Percentiles rank a stretch among this genome's conserved stretches.
These are phyloP conservation scores for Tolypocladium ovalisporum DNA, from an alignment of 2,329 filamentous ascomycete genomes.

Conservation along the genomic window DNA sequence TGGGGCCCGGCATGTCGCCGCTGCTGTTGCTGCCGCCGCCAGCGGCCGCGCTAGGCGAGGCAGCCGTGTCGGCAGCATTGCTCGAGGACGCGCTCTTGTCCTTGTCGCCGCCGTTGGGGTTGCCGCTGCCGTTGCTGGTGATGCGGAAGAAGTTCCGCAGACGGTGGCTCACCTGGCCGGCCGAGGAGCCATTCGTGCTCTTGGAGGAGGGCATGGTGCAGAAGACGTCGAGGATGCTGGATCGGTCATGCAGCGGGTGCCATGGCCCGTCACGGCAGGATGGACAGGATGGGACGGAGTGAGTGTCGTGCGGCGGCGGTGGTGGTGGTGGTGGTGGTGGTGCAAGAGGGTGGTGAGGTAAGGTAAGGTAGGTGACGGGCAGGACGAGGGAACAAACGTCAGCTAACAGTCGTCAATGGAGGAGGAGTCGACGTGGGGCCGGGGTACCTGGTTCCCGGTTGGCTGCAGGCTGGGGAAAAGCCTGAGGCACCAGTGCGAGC, in stretches of 20 bases:
- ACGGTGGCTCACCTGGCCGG: constrained; percentile 55
- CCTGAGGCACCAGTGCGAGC: background rate
- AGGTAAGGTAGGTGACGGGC: background rate
- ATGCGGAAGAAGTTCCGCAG: constrained; percentile 64
- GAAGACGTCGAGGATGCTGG: constrained; percentile 1
- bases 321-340: background rate
- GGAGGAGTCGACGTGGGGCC: background rate
- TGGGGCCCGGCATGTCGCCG: constrained; percentile 20
- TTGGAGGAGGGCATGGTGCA: constrained; percentile 42
- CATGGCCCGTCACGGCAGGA: constrained; percentile 21
- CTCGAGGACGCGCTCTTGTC: constrained; percentile 52
- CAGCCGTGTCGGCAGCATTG: constrained; percentile 1
- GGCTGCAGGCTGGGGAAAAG: background rate
- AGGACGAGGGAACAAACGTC: background rate
- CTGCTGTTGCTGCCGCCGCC: constrained; percentile 5
- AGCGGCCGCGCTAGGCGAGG: background rate
- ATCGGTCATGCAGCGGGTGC: constrained; percentile 24
- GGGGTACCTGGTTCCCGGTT: background rate
- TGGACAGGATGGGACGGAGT: background rate
- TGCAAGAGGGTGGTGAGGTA: background rate
- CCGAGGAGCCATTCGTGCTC: constrained; percentile 32
- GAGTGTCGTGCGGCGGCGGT: background rate
- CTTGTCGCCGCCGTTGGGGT: constrained; percentile 29
- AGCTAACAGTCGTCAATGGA: background rate
- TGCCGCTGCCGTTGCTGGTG: constrained; percentile 35